Conservation (phyloP, 225 moss, liverwort and hornwort genomes). For the Neckera pumila region DNA sequence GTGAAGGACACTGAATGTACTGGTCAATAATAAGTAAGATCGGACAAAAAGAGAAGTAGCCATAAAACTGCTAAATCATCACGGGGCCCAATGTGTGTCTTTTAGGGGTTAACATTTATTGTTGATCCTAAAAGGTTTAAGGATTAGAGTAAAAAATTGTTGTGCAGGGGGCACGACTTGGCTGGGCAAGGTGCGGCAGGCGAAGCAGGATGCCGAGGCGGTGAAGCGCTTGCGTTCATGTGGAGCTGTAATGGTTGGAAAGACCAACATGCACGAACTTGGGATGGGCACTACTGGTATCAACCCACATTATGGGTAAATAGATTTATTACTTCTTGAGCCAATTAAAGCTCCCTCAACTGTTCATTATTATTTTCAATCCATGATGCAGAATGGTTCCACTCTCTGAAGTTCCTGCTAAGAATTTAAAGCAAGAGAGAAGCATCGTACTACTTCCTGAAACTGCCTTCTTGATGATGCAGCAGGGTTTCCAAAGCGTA, state of each 20-base stretch:
- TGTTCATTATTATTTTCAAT: background rate
- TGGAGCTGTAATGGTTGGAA: constrained; percentile 80
- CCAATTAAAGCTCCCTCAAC: background rate
- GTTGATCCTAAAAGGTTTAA: background rate
- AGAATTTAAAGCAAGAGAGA: background rate
- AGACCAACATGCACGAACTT: constrained; percentile 96
- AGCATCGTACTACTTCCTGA: background rate
- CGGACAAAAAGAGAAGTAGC: background rate
- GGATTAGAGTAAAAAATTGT: background rate
- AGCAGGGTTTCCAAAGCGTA: background rate
- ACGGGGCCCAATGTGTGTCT: background rate
- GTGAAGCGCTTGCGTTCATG: constrained; percentile 78
- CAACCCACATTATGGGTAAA: constrained; percentile 91
- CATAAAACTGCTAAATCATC: background rate
- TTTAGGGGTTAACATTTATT: background rate
- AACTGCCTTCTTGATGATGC: background rate
- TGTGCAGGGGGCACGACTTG: constrained; percentile 76
- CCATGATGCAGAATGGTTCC: background rate
- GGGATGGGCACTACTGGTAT: constrained; percentile 94
- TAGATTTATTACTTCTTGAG: background rate
- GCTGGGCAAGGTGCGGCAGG: constrained; percentile 59
- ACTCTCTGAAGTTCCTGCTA: background rate
- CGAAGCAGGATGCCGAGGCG: constrained; percentile 67
- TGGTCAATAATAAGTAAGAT: background rate
- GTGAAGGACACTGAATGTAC: background rate